Base-by-base conservation (phyloP, 2,329 filamentous ascomycete genomes). In the Herpotrichia juniperi region DNA sequence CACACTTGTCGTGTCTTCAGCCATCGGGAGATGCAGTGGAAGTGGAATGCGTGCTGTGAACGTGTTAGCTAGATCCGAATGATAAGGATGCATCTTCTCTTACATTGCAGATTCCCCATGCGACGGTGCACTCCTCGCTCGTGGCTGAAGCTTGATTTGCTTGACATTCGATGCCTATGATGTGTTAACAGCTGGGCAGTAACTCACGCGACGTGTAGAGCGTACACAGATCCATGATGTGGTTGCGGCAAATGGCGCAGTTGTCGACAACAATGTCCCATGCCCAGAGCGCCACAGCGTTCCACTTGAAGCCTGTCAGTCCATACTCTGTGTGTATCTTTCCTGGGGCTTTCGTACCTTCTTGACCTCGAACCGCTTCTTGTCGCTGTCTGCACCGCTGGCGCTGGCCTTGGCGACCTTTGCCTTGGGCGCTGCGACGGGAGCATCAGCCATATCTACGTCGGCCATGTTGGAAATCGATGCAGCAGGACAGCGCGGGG, bases 241-340 rank as follows among this genome's bases (percentile, higher is more conserved):
- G 94, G 75, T 99, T 99, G 73, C 94, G 86, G 82, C 94, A 99
- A 73, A 99, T 99, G 67, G 94, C 94, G 74, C 94, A 99, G 83
- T 99, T 99, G 78, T 99, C 94, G 56, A 99, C 94, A 26, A 97
- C 93, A 53, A 99, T 99, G 73, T 99, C 94, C 94, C 94, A 99
- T 0, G 94, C 94, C 94, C 94, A 99, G 2, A 99, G 83, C 34
- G 94, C 93, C 46, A 99, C 94, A 0, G 94, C 94, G 68, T 97
- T 97, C 94, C 94, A 99, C 93, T 97, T 68, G 37, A 35, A 58
- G 45, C 2, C 17, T 37, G 61, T 65, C 61, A 64, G 59, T 39
- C 53, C n/a, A 53, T 39, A 17, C 56, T 31, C n/a, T 14, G 37
- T 12, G 12, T 25, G 8, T 11, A 9, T 19, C 37, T n/a, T 24